Evolutionary conservation across 208 protist species (phyloP).

Genomic region (Trypanosoma avium): DNA sequence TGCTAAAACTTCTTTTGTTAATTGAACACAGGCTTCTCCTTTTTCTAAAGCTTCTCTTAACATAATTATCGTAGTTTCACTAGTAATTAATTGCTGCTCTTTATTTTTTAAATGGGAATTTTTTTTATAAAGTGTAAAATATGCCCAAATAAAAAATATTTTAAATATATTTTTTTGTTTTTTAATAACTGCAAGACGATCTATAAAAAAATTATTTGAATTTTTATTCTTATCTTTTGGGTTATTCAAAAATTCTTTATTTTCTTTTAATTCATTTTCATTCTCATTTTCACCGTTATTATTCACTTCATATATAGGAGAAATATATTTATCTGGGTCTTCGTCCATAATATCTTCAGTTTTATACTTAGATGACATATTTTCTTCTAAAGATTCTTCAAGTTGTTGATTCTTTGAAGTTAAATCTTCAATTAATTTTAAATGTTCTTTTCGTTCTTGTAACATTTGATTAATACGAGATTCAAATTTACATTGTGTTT

Average conservation of each 20-base stretch:
- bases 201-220: neutral
- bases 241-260: no score
- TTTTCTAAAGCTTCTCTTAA: constrained; percentile 7
- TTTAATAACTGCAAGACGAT: neutral
- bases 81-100: neutral
- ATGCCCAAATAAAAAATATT: neutral
- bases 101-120: neutral
- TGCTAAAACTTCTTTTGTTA: neutral
- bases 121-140: constrained; percentile 1
- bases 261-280: no score
- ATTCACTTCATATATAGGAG: no score
- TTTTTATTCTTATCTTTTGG: neutral
- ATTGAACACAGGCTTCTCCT: neutral
- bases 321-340: no score
- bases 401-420: neutral
- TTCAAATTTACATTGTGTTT: constrained; percentile 10
- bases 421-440: neutral
- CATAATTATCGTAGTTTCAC: neutral
- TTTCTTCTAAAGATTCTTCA: neutral
- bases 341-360: neutral
- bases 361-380: neutral
- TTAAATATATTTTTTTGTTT: neutral
- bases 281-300: no score
- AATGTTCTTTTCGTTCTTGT: neutral
- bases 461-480: neutral